phyloP scores from a whole-genome alignment of 2,329 filamentous ascomycete species.

The Cladophialophora chaetospira region DNA sequence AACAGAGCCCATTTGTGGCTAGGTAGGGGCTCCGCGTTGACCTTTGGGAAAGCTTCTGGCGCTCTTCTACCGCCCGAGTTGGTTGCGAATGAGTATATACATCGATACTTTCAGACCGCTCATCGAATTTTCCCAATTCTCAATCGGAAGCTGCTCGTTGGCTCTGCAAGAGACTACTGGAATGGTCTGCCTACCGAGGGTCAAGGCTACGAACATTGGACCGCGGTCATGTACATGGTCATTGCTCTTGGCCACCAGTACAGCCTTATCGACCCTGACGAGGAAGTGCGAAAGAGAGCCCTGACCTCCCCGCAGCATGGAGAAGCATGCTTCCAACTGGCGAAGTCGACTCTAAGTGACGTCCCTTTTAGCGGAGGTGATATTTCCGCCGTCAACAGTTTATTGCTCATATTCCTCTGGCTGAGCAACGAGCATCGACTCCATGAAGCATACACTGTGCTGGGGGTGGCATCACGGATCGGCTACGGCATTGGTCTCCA shows the following conservation, averaged over 20 bases:
- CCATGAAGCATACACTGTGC: constrained; percentile 21
- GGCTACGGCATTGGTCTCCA: constrained; percentile 24
- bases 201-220: constrained; percentile 16
- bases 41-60: constrained; percentile 6
- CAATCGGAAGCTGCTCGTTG: constrained; percentile 6
- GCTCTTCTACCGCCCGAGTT: constrained; percentile 6
- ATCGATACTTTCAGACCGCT: constrained; percentile 15
- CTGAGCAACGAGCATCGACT: constrained; percentile 19
- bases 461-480: constrained; percentile 12
- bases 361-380: constrained; percentile 21
- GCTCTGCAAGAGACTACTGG: constrained; percentile 11
- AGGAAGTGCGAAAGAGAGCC: constrained; percentile 1
- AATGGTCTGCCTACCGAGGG: constrained; percentile 17
- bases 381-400: constrained; percentile 18
- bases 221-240: constrained; percentile 21
- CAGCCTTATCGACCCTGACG: constrained; percentile 18
- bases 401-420: constrained; percentile 19
- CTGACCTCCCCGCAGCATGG: constrained; percentile 5
- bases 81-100: constrained; percentile 13
- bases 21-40: neutral
- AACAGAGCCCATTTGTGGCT: constrained; percentile 10
- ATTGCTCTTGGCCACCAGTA: constrained; percentile 22
- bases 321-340: constrained; percentile 17
- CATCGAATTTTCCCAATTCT: constrained; percentile 19
- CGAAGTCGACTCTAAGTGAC: constrained; percentile 11